Evolutionary conservation across 1,139 yeast species (phyloP), one percentile per base, ranked within the genome.

Genomic region (Yamadazyma spencermartinsiae): DNA sequence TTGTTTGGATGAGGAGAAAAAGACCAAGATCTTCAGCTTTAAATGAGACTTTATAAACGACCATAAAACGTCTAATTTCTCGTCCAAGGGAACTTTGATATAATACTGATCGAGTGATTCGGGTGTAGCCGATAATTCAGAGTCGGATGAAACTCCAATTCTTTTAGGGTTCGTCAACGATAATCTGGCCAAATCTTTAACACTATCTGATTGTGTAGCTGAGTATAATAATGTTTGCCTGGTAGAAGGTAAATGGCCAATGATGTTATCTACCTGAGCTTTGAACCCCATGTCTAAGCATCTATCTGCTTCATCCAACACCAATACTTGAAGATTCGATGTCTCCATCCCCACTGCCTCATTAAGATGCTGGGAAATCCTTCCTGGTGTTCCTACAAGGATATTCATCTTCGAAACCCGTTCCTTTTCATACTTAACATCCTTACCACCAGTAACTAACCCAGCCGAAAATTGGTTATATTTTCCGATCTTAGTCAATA

Each of bases 211-310:
- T 56, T 88, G 96, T 1, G 99, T 92, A 1, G 98, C 99, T 2
- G 95, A 85, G 55, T 87, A 92, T 38, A 92, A 65, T 40, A 92
- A 62, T 0, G 98, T 89, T 60, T 94, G 98, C 62, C 98, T 79
- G 5, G 82, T 74, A 11, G 85, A 77, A 1, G 98, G 96, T 43
- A 92, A 67, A 57, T 87, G 94, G 34, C 82, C 79, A 19, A 92
- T 68, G 40, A 92, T 92, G 35, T 84, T 85, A 60, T 94, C 98
- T 40, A 92, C 65, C 33, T 95, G 88, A 54, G 82, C 82, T 57
- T 83, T 85, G 72, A 92, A 92, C 6, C 98, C 98, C 96, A 92
- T 88, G 62, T 92, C 99, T 49, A 92, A 68, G 55, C 95, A 88
- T 51, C 98, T 73, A 58, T 92, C 99, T 0, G 98, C 98, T 63